These are phyloP conservation scores for Chaetomium sp. DNA, from an alignment of 2,329 filamentous ascomycete species.

Conservation along the genomic window DNA sequence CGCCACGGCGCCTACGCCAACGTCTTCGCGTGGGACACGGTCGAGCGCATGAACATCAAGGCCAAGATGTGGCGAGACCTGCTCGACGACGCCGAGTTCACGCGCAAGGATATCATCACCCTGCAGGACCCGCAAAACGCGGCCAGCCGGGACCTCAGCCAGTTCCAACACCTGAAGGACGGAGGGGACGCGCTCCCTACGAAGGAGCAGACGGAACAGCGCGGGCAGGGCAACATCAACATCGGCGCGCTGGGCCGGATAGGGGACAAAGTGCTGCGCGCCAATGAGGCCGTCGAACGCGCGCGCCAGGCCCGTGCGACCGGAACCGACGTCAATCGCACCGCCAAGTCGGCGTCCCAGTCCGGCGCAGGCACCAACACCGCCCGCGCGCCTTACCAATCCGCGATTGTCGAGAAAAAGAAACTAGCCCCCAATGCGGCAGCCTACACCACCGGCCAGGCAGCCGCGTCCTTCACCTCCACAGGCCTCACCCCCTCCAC, in stretches of 20 bases:
- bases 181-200: slow-evolving; percentile 64
- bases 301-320: slow-evolving; percentile 68
- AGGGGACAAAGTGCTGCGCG: slow-evolving; percentile 76
- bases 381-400: slow-evolving; percentile 19
- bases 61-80: slow-evolving; percentile 92
- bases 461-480: slow-evolving; percentile 90
- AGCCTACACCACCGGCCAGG: slow-evolving; percentile 80
- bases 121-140: slow-evolving; percentile 93
- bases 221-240: slow-evolving; percentile 66
- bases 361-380: neutral
- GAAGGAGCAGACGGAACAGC: slow-evolving; percentile 62
- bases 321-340: slow-evolving; percentile 51
- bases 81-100: slow-evolving; percentile 79
- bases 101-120: slow-evolving; percentile 87
- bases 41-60: slow-evolving; percentile 93
- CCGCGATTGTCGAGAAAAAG: slow-evolving; percentile 48
- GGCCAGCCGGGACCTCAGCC: slow-evolving; percentile 71
- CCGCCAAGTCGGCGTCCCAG: slow-evolving; percentile 31
- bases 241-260: slow-evolving; percentile 70
- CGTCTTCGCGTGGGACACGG: slow-evolving; percentile 92
- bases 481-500: slow-evolving; percentile 92
- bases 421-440: slow-evolving; percentile 76
- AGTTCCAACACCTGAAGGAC: slow-evolving; percentile 84
- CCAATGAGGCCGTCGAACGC: slow-evolving; percentile 89
- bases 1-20: slow-evolving; percentile 77